Evolutionary conservation across 768 basidiomycete species (phyloP), one percentile per base, ranked within the genome.

Genomic region (Crassisporium funariophilum): DNA sequence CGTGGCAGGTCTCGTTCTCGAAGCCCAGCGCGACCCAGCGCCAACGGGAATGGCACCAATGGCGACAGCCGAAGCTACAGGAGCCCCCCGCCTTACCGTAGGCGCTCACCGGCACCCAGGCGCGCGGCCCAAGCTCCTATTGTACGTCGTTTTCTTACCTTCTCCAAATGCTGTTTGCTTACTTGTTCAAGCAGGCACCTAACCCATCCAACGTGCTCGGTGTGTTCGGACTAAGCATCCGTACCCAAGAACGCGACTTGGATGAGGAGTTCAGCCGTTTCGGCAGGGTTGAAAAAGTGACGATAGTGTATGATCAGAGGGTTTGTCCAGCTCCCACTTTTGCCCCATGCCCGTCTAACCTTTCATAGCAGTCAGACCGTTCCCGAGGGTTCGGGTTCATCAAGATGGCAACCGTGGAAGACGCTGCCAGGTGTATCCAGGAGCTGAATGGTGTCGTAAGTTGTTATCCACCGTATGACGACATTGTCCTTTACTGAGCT

Each of bases 361-460:
- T 21, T 35, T 20, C 34, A 44, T 46, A 40, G 35, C 68, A 88
- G 93, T 91, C 91, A 44, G 94, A 95, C 64, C 86, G 95, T 46
- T 98, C 95, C 43, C 89, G 95, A 52, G 97, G 95, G 9, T 99
- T 99, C 55, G 95, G 95, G 34, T 99, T 99, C 65, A 95, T 99
- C 68, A 86, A 85, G 55, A 98, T 99, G 94, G 78, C 80, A 11
- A 78, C 76, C 27, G 80, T 85, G n/a, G 91, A 93, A 48, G 95
- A 97, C 52, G 95, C 95, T 7, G 74, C 82, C 20, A 74, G 86
- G 22, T 95, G 91, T 69, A 88, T 99, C 58, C 82, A 86, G 50
- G 89, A 91, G 60, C 74, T 98, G 38, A 98, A 98, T 62, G 97
- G 97, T 31, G 69, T 95, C 38, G 92, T 95, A 67, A 56, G 90